Percentiles rank a stretch among this genome's conserved stretches.
phyloP scores from a whole-genome alignment of 139 green algal genomes.

The Tetraselmis striata region DNA sequence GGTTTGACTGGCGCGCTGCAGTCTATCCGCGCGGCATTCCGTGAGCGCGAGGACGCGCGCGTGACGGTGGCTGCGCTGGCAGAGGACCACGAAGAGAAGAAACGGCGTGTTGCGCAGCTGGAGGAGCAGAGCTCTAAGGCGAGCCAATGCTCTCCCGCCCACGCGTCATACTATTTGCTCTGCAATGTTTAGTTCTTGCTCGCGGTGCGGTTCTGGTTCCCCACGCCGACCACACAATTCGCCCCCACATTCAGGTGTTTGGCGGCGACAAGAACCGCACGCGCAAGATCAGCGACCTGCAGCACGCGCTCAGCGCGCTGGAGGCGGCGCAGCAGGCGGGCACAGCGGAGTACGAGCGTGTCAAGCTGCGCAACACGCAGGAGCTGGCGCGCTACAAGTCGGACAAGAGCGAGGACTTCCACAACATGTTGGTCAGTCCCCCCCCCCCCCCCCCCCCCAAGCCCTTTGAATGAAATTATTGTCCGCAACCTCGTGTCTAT shows the following conservation, averaged over 20 bases:
- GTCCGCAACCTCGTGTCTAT: too few relatives aligned
- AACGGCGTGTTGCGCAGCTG: constrained; percentile 17
- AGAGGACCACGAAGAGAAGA: constrained; percentile 39
- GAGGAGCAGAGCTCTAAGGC: constrained; percentile 21
- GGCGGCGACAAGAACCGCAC: constrained; percentile 32
- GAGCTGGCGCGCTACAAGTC: constrained; percentile 1
- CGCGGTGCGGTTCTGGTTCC: not conserved
- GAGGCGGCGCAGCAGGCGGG: constrained; percentile 31
- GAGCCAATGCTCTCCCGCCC: too few relatives aligned
- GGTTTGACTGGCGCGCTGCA: not conserved
- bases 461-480: too few relatives aligned
- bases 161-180: too few relatives aligned
- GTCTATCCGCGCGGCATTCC: constrained; percentile 28
- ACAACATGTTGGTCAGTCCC: not conserved
- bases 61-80: constrained; percentile 55
- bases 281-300: constrained; percentile 29
- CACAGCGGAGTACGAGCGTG: constrained; percentile 45
- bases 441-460: too few relatives aligned
- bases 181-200: too few relatives aligned
- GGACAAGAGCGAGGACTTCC: not conserved
- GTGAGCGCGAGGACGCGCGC: constrained; percentile 52
- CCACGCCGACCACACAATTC: not conserved
- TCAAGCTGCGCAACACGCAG: constrained; percentile 39
- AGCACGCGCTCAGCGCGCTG: constrained; percentile 41
- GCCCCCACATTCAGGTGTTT: constrained; percentile 13